phyloP scores from a whole-genome alignment of 1,284 basidiomycete genomes.

The Porogramme epimiltina region DNA sequence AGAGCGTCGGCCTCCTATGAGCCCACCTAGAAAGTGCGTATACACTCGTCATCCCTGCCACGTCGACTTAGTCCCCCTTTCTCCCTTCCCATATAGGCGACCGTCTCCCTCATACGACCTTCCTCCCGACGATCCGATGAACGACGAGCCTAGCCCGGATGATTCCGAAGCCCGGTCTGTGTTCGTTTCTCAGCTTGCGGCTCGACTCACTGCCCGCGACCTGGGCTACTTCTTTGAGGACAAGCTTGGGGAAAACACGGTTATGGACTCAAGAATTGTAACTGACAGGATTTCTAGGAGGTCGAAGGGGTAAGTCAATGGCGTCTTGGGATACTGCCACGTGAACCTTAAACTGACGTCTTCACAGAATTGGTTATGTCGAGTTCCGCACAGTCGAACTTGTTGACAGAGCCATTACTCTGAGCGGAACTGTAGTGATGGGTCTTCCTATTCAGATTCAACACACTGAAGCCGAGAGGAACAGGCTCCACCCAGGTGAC shows the following conservation, averaged over 20 bases:
- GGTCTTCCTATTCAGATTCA: slow-evolving; percentile 97
- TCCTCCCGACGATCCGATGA: slow-evolving; percentile 62
- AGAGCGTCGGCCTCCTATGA: slow-evolving; percentile 22
- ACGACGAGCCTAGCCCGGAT: slow-evolving; percentile 80
- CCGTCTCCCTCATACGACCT: slow-evolving; percentile 75
- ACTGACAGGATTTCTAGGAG: slow-evolving; percentile 91
- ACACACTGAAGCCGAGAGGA: slow-evolving; percentile 94
- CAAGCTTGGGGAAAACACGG: slow-evolving; percentile 88
- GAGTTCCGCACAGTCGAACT: slow-evolving; percentile 90
- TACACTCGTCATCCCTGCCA: neutral
- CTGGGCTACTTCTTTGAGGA: slow-evolving; percentile 99
- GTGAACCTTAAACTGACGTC: slow-evolving; percentile 11
- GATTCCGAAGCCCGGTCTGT: slow-evolving; percentile 96
- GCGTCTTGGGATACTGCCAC: too few species aligned
- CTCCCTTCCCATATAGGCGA: too few species aligned
- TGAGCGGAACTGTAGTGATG: slow-evolving; percentile 96
- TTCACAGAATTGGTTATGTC: slow-evolving; percentile 86
- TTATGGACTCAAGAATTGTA: slow-evolving; percentile 94
- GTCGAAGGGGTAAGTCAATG: slow-evolving; percentile 83
- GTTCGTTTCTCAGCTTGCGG: slow-evolving; percentile 97
- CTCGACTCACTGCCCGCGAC: slow-evolving; percentile 92
- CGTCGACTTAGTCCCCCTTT: neutral
- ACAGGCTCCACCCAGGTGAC: slow-evolving; percentile 84
- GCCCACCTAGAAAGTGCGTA: slow-evolving; percentile 16
- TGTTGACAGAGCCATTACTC: slow-evolving; percentile 86